Base-by-base conservation (phyloP, 192 early-diverging fungal species). In the Polychytrium aggregatum region DNA sequence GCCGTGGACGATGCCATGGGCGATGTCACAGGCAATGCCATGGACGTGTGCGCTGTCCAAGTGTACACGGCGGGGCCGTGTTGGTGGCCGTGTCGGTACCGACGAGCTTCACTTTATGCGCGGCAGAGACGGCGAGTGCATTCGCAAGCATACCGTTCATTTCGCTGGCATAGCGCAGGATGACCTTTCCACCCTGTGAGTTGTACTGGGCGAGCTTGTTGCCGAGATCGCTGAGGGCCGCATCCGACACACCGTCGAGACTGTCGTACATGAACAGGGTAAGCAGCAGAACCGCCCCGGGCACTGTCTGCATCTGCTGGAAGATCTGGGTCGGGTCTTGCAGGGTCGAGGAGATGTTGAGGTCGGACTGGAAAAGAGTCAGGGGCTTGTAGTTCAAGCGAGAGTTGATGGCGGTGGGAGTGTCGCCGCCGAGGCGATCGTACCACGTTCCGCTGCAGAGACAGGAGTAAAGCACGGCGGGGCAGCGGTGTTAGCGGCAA, bases 251-350 rank as follows among this genome's bases (percentile, higher is more conserved):
- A 25, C 3, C 28, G 20, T 40, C 47, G 21, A 58, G 55, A 2
- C 68, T 63, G 8, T 45, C 10, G 38, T 56, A 55, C 1, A 63
- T 63, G 41, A 63, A 70, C 14, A 70, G 48, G 29, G 68, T 70
- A 27, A 70, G 43, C 24, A 55, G 59, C 4, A 62, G n/a, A 21
- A 65, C 39, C 0, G 68, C 60, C 33, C 65, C 60, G 2, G 68
- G 50, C 2, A 47, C 41, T 27, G 68, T 65, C 20, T 52, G 56
- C 14, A 70, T 24, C 33, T 55, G 33, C 17, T 57, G 38, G 9
- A 65, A 14, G 28, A 64, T 45, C 17, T 55, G 31, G 13, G 49
- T 18, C 0, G 59, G 17, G 34, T 41, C 33, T 20, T 35, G 10
- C 25, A 60, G 45, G 31, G 48, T 50, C 8, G 34, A 35, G 38